These are phyloP conservation scores for Lolium rigidum DNA, from an alignment of 176 grass and related monocot genomes.

Conservation along the genomic window DNA sequence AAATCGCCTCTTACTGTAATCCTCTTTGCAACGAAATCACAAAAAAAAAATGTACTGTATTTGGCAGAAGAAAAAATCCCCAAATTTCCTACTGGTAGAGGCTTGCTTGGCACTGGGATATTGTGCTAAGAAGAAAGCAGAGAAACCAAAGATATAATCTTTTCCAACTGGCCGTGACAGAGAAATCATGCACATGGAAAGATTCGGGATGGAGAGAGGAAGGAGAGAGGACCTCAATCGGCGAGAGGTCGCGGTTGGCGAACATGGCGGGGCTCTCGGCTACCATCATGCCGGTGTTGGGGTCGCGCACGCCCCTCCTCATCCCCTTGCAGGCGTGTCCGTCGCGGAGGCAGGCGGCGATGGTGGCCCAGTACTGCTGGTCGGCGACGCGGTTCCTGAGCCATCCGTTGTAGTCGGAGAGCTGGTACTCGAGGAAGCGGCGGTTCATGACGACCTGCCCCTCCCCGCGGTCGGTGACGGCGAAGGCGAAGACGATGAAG, in stretches of 20 bases:
- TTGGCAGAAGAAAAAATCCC: neutral
- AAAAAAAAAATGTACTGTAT: neutral
- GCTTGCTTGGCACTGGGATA: neutral
- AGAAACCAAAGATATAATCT: neutral
- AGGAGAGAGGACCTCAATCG: conserved; percentile 58
- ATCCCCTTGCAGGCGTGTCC: conserved; percentile 62
- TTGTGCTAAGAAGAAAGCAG: neutral
- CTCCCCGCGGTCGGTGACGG: conserved; percentile 86
- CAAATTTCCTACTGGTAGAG: neutral
- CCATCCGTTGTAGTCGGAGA: conserved; percentile 83
- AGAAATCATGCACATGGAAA: conserved; percentile 30
- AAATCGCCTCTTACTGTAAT: neutral
- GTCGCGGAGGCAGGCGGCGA: conserved; percentile 71
- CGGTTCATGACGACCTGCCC: conserved; percentile 86
- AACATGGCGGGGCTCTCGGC: conserved; percentile 55
- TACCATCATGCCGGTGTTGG: conserved; percentile 66
- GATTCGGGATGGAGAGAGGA: neutral
- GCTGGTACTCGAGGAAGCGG: conserved; percentile 86
- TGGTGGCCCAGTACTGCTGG: conserved; percentile 75
- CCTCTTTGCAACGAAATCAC: neutral
- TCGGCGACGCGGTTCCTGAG: conserved; percentile 72
- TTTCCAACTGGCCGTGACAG: neutral
- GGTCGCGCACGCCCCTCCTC: conserved; percentile 39
- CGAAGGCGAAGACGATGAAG: conserved; percentile 98
- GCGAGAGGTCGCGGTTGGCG: conserved; percentile 73